These are phyloP conservation scores for Zygoascus bituminiphila DNA, from an alignment of 805 yeast species.

Conservation along the genomic window DNA sequence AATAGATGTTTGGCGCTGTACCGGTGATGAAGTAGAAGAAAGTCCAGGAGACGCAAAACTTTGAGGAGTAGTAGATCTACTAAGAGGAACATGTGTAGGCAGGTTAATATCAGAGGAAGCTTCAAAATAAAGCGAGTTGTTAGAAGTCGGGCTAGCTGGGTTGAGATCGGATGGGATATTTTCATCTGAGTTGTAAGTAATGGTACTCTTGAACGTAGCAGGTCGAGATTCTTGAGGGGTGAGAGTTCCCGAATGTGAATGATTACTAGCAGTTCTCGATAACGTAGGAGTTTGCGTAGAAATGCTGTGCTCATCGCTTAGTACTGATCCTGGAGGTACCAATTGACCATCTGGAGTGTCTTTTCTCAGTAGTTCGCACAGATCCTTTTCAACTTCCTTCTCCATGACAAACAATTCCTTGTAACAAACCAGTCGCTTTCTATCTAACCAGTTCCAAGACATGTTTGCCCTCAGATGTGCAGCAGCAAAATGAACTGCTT, in stretches of 20 bases:
- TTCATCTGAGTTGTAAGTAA: not conserved
- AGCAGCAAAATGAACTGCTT: slow-evolving; percentile 37
- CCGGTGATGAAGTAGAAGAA: not conserved
- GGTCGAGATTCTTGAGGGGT: not conserved
- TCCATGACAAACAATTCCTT: slow-evolving; percentile 30
- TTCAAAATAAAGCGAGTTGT: not conserved
- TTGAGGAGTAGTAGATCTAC: not conserved
- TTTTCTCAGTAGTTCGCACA: slow-evolving; percentile 5
- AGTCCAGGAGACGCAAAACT: not conserved
- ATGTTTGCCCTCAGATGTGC: slow-evolving; percentile 43
- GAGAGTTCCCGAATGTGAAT: not conserved
- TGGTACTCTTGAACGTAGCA: not conserved
- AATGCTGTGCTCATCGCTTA: not conserved
- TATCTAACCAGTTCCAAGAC: slow-evolving; percentile 51
- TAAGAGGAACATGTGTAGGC: not conserved
- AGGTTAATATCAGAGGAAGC: not conserved
- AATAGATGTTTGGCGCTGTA: not conserved
- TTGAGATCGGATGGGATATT: not conserved
- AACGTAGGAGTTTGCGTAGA: not conserved
- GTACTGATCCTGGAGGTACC: not conserved
- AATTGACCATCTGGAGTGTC: not conserved
- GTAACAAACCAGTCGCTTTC: slow-evolving; percentile 38
- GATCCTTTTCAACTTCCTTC: slow-evolving; percentile 15
- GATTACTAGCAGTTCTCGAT: not conserved
- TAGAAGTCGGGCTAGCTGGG: not conserved